Conservation (phyloP, 768 basidiomycete genomes). For the Mycena belliarum region DNA sequence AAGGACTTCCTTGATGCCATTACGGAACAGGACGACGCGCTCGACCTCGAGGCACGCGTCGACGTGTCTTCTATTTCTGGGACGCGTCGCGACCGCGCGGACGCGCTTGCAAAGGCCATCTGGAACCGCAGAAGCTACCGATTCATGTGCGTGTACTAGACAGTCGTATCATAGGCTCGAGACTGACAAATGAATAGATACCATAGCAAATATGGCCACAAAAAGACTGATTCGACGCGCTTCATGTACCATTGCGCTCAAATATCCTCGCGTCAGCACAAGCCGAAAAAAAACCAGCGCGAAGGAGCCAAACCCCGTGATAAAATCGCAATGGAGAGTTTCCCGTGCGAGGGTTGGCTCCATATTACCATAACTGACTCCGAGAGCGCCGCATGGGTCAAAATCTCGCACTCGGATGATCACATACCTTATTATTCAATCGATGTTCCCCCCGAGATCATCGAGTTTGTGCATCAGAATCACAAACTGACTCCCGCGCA, state of each 20-base stretch:
- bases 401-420: background rate
- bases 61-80: background rate
- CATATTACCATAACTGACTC: background rate
- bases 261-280: background rate
- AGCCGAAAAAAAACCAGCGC: background rate
- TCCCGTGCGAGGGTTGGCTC: background rate
- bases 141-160: background rate
- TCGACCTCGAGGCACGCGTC: background rate
- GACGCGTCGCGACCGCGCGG: background rate
- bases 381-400: background rate
- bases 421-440: background rate
- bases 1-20: background rate
- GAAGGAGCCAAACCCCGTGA: background rate
- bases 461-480: background rate
- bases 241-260: conserved; percentile 6
- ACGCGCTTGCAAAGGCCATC: background rate
- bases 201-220: background rate
- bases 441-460: background rate
- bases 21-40: background rate
- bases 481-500: background rate
- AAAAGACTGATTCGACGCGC: background rate
- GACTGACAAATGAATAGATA: background rate
- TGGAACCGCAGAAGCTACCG: background rate
- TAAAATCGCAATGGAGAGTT: background rate
- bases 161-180: background rate